Percentiles rank a stretch among this genome's conserved stretches.
Evolutionary conservation across 2,329 filamentous ascomycete genomes (phyloP).

Genomic region (Ophioceras dolichostomum): DNA sequence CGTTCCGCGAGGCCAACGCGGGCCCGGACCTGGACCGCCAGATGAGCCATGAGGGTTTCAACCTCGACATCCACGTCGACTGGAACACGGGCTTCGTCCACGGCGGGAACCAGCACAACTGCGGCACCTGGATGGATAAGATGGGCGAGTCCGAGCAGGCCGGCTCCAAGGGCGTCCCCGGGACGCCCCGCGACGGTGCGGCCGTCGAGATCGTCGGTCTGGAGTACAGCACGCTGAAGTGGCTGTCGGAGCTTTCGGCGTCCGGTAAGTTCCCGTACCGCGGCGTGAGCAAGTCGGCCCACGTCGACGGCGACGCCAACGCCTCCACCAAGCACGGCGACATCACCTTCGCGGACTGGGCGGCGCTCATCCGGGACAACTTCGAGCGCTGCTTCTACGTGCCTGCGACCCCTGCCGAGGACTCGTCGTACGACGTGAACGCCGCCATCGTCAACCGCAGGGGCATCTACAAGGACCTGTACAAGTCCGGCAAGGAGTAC

Average conservation of each 20-base stretch:
- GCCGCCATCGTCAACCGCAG: conserved; percentile 69
- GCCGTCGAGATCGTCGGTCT: conserved; percentile 92
- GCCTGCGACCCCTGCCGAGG: conserved; percentile 56
- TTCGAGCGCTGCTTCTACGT: conserved; percentile 93
- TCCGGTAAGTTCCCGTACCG: conserved; percentile 60
- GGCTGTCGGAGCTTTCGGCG: conserved; percentile 58
- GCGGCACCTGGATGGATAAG: conserved; percentile 99
- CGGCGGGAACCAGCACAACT: conserved; percentile 88
- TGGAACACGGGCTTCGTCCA: conserved; percentile 88
- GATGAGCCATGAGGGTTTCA: conserved; percentile 87
- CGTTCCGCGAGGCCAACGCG: conserved; percentile 90
- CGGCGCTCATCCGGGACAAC: conserved; percentile 62
- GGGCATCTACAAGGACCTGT: conserved; percentile 96
- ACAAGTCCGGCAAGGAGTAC: conserved; percentile 86
- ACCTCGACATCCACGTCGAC: conserved; percentile 82
- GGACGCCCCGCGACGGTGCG: conserved; percentile 92
- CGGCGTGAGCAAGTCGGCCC: conserved; percentile 48
- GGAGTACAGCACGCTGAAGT: conserved; percentile 76
- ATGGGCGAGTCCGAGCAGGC: conserved; percentile 97
- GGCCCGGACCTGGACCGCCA: conserved; percentile 80
- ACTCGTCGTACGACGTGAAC: conserved; percentile 70
- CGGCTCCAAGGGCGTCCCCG: conserved; percentile 83
- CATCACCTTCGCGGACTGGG: conserved; percentile 71
- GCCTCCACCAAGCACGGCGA: conserved; percentile 14
- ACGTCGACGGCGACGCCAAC: neutral